phyloP scores from a whole-genome alignment of 148 eudicot genomes.

The Polygonum aviculare region DNA sequence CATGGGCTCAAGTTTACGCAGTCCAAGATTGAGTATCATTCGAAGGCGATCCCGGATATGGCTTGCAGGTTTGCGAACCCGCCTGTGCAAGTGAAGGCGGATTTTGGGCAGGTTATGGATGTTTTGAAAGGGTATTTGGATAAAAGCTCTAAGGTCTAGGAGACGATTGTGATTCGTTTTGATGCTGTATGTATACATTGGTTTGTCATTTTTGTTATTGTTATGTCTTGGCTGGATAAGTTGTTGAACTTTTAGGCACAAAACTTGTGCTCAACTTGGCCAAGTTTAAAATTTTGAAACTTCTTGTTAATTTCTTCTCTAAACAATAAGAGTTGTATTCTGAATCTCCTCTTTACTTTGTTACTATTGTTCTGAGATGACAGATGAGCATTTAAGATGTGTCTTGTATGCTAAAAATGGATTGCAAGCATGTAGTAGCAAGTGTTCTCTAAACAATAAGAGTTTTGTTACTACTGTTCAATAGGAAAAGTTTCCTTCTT shows the following conservation, averaged over 20 bases:
- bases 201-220: neutral
- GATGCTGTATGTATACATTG: neutral
- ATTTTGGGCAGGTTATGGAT: constrained; percentile 94
- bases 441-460: too few species aligned
- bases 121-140: constrained; percentile 61
- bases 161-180: constrained; percentile 6
- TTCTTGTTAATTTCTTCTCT: neutral
- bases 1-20: constrained; percentile 77
- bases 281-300: neutral
- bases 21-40: constrained; percentile 79
- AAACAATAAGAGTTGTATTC: neutral
- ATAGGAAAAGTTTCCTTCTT: too few species aligned
- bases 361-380: neutral
- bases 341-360: neutral
- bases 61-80: constrained; percentile 74
- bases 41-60: constrained; percentile 62
- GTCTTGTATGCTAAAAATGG: neutral
- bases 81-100: constrained; percentile 72
- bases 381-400: neutral
- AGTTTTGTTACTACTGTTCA: too few species aligned
- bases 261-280: neutral
- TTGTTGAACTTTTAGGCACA: neutral
- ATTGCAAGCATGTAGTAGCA: neutral
- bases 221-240: neutral
- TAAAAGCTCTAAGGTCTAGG: constrained; percentile 23